Evolutionary conservation across 371 early-diverging fungal genomes (phyloP), one percentile per base, ranked within the genome.

Genomic region (Mortierella sp.): DNA sequence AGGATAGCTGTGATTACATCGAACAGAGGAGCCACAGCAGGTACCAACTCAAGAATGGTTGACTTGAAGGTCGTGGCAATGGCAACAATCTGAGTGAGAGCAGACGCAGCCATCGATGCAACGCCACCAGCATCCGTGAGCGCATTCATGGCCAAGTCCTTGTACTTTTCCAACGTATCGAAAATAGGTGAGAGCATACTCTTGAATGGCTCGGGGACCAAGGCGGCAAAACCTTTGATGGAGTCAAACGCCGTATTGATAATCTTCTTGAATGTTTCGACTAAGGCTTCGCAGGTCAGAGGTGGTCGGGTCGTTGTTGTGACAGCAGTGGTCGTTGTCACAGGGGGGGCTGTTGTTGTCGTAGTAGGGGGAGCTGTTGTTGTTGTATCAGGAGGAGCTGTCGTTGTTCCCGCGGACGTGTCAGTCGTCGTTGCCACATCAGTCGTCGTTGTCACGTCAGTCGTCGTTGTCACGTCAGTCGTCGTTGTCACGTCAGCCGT

Each of bases 191-290:
- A 31, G 14, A 72, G n/a, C 42, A 72, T 19, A 9, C 26, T 21
- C 45, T 38, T 72, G 50, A 77, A 8, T 13, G 72, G 34, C 26
- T 57, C 42, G 3, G 77, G 77, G 38, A 72, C 38, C 28, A 47
- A 10, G 24, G n/a, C 38, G 42, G 45, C 21, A n/a, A 70, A 13
- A 9, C 45, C n/a, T 0, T 42, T 8, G 55, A 71, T 44, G 14
- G 31, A 24, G 44, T 70, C 71, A 45, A 76, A 76, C 4, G 45
- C 70, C 11, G 45, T 55, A 19, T 45, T 26, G 77, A 76, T 47
- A 42, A 52, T 5, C 5, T 24, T 19, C 54, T 50, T 76, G 42
- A 76, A 50, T 21, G 31, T 52, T 19, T 58, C n/a, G 28, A 52
- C 58, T 19, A 76, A 4, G 6, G 28, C 31, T 0, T 28, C 38